A percentile compares a stretch with the other conserved stretches of the same genome.
Conservation (phyloP, 2,329 filamentous ascomycete genomes). For the Fusarium acutatum region DNA sequence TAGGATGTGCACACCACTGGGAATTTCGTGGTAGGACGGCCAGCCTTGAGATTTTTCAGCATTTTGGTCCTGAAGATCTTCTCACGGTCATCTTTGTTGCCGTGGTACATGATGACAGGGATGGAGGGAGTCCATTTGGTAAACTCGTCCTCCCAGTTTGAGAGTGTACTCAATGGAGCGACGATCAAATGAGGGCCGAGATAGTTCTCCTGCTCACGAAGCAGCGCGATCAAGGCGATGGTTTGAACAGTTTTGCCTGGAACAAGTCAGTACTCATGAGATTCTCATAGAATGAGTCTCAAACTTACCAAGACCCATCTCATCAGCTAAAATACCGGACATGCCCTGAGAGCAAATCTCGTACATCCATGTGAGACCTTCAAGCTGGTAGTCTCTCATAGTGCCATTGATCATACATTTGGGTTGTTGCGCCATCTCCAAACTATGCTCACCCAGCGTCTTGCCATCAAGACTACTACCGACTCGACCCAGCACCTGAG, state of each 20-base stretch:
- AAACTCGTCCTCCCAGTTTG: conserved; percentile 97
- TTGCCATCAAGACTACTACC: conserved; percentile 69
- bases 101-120: conserved; percentile 91
- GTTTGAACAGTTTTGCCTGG: conserved; percentile 90
- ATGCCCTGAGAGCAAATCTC: conserved; percentile 82
- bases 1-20: conserved; percentile 95
- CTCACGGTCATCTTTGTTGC: conserved; percentile 79
- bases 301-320: conserved; percentile 80
- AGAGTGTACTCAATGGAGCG: conserved; percentile 88
- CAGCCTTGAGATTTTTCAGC: conserved; percentile 71
- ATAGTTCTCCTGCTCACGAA: conserved; percentile 86
- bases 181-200: conserved; percentile 89
- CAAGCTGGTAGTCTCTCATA: conserved; percentile 94
- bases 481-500: conserved; percentile 68
- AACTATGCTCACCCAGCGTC: conserved; percentile 68
- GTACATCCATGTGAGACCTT: conserved; percentile 95
- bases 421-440: conserved; percentile 86
- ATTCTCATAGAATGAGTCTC: fast-evolving
- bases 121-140: conserved; percentile 88
- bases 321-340: conserved; percentile 90
- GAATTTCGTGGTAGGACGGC: conserved; percentile 71
- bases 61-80: conserved; percentile 78
- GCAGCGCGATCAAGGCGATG: conserved; percentile 84
- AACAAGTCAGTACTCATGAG: not conserved
- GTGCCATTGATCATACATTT: conserved; percentile 84